Evolutionary conservation across 345 rosid genomes (phyloP).

Genomic region (Anastatica hierochuntica): DNA sequence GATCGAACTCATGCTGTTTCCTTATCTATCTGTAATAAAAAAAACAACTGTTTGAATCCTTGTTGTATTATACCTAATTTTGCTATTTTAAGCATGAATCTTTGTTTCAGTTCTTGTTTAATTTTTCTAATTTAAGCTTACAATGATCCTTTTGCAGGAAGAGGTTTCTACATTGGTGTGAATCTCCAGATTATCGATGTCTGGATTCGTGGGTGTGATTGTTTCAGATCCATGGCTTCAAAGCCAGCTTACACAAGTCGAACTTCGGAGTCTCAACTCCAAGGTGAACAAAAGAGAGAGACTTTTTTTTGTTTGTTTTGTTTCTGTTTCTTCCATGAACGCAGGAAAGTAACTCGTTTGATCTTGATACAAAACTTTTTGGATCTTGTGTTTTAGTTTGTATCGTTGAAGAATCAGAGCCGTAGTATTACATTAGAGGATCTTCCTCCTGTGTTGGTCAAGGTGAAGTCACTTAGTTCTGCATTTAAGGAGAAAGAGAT

Average conservation of each 20-base stretch:
- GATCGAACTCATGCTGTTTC: neutral
- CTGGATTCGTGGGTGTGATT: slow-evolving; percentile 55
- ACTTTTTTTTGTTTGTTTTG: neutral
- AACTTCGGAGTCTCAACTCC: slow-evolving; percentile 74
- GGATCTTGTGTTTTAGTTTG: slow-evolving; percentile 36
- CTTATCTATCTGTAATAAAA: too few relatives aligned
- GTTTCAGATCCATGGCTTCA: slow-evolving; percentile 84
- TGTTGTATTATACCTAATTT: neutral
- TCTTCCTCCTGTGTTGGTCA: slow-evolving; percentile 59
- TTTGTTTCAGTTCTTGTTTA: neutral
- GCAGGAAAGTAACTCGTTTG: neutral
- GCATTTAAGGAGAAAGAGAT: slow-evolving; percentile 65
- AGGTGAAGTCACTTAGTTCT: slow-evolving; percentile 56
- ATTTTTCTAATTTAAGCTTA: neutral
- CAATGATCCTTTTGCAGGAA: neutral
- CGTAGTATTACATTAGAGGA: slow-evolving; percentile 52
- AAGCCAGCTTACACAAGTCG: slow-evolving; percentile 86
- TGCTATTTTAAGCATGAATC: slow-evolving; percentile 12
- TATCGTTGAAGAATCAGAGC: slow-evolving; percentile 45
- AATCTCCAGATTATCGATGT: slow-evolving; percentile 51
- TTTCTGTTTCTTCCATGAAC: neutral
- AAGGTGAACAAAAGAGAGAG: too few relatives aligned
- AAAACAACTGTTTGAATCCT: too few relatives aligned
- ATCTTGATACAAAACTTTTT: neutral
- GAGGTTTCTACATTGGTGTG: slow-evolving; percentile 20